Evolutionary conservation across 2,329 filamentous ascomycete species (phyloP).

Genomic region (Gnomoniopsis smithogilvyi): DNA sequence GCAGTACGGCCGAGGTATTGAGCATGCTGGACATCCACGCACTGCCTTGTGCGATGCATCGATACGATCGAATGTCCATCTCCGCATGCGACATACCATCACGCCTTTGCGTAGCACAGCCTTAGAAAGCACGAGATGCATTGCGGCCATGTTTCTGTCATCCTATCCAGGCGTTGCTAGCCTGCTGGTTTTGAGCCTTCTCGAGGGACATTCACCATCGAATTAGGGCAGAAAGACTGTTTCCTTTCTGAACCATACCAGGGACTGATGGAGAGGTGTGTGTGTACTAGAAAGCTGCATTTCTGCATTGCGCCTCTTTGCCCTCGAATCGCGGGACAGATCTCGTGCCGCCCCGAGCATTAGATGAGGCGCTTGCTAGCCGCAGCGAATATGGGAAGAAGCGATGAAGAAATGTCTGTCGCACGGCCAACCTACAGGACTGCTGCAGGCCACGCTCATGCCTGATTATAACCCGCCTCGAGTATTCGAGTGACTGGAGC

Average conservation of each 20-base stretch:
- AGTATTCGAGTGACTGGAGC: too few relatives aligned
- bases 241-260: neutral
- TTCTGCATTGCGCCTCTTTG: slow-evolving; percentile 5
- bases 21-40: slow-evolving; percentile 9
- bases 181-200: slow-evolving; percentile 2
- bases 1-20: slow-evolving; percentile 1
- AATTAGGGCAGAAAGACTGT: slow-evolving; percentile 4
- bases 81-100: slow-evolving; percentile 1
- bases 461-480: neutral
- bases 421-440: slow-evolving; percentile 6
- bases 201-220: neutral
- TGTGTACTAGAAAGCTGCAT: neutral
- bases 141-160: neutral
- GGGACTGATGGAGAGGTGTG: slow-evolving; percentile 10
- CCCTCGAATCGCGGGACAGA: neutral
- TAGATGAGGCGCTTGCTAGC: neutral
- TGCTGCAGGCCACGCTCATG: slow-evolving; percentile 5
- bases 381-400: slow-evolving; percentile 7
- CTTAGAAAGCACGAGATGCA: slow-evolving; percentile 3
- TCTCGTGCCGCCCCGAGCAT: neutral
- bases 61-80: neutral
- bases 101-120: neutral
- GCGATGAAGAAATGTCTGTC: slow-evolving; percentile 6
- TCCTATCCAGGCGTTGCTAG: slow-evolving; percentile 10
- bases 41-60: slow-evolving; percentile 6